Conservation (phyloP, 805 yeast genomes). For the Torulaspora indica region DNA sequence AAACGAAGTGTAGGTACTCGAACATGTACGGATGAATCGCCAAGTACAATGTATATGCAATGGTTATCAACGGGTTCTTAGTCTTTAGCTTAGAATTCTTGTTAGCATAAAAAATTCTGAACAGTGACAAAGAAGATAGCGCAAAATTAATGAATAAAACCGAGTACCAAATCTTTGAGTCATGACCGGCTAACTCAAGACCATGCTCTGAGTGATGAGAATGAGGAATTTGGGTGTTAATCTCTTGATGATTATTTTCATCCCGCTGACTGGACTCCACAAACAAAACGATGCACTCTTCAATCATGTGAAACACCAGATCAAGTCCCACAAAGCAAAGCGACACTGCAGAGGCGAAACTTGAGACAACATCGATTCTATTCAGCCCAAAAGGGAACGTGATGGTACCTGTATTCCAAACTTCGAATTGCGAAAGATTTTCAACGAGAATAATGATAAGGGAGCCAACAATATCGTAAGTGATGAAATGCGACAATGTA, state of each 20-base stretch:
- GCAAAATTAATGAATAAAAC: slow-evolving; percentile 18
- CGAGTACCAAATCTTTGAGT: slow-evolving; percentile 29
- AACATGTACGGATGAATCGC: slow-evolving; percentile 27
- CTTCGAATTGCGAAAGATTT: slow-evolving; percentile 84
- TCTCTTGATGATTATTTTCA: slow-evolving; percentile 30
- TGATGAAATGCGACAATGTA: slow-evolving; percentile 79
- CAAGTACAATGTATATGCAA: slow-evolving; percentile 29
- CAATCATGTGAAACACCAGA: slow-evolving; percentile 77
- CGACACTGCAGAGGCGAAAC: slow-evolving; percentile 81
- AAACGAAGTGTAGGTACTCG: slow-evolving; percentile 18
- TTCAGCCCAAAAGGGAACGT: slow-evolving; percentile 90
- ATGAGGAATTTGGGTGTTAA: slow-evolving; percentile 33
- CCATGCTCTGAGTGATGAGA: slow-evolving; percentile 27
- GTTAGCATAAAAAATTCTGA: slow-evolving; percentile 28
- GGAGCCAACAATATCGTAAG: slow-evolving; percentile 82
- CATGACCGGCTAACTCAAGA: slow-evolving; percentile 5
- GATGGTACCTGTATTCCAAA: slow-evolving; percentile 79
- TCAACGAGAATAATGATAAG: slow-evolving; percentile 65
- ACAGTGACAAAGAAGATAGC: slow-evolving; percentile 25
- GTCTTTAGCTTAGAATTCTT: slow-evolving; percentile 32
- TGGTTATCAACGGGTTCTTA: slow-evolving; percentile 34
- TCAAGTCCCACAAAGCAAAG: slow-evolving; percentile 89
- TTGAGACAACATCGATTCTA: slow-evolving; percentile 80
- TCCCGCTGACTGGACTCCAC: slow-evolving; percentile 28
- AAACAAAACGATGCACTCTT: slow-evolving; percentile 52